A percentile compares a stretch with the other conserved stretches of the same genome.
These are phyloP conservation scores for Hibiscus syriacus DNA, from an alignment of 345 rosid genomes.

Conservation along the genomic window DNA sequence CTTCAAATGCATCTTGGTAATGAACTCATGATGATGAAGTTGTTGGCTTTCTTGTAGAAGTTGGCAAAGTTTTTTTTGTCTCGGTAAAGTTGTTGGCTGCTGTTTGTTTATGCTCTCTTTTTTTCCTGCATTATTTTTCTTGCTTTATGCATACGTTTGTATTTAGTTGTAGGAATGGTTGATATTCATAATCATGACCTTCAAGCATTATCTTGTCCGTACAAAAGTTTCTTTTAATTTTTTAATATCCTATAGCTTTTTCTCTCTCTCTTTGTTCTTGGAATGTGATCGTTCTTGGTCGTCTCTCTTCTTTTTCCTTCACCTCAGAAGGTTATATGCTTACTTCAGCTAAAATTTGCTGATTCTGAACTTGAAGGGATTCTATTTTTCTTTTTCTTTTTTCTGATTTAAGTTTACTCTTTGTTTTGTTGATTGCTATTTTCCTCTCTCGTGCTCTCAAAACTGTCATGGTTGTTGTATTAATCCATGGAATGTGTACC, in stretches of 20 bases:
- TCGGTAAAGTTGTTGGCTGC: constrained; percentile 8
- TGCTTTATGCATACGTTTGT: too few relatives aligned
- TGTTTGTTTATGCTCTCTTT: background rate
- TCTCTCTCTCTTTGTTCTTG: background rate
- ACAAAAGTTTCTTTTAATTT: too few relatives aligned
- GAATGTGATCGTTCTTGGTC: background rate
- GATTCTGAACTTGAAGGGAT: background rate
- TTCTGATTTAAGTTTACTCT: too few relatives aligned
- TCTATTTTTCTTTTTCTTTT: too few relatives aligned
- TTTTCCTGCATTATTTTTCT: too few relatives aligned
- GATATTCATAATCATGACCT: background rate
- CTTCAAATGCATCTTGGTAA: too few relatives aligned
- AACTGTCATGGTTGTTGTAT: too few relatives aligned
- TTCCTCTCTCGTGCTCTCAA: too few relatives aligned
- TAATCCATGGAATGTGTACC: background rate
- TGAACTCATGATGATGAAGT: too few relatives aligned
- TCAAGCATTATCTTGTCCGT: background rate
- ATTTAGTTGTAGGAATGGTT: background rate
- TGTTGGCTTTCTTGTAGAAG: too few relatives aligned
- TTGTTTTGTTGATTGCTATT: too few relatives aligned
- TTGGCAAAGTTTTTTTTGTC: too few relatives aligned
- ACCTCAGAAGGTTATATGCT: background rate
- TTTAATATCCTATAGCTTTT: background rate
- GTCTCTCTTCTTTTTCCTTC: background rate
- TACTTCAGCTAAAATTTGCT: background rate